Base-by-base conservation (phyloP, 305 asterid species). In the Fraxinus sp. region DNA sequence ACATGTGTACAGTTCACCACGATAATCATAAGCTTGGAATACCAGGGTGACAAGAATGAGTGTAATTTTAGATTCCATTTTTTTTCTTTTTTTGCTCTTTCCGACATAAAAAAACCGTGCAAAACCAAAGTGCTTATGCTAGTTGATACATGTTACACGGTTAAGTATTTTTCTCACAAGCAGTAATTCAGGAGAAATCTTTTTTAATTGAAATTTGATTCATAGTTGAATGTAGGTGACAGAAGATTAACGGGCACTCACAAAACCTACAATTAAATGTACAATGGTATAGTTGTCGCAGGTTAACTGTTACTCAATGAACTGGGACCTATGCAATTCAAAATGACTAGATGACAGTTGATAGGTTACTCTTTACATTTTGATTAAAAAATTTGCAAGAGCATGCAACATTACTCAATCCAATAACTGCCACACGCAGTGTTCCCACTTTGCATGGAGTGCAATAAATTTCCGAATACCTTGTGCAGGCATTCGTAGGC, bases 401-500 rank as follows among this genome's bases (percentile, higher is more conserved):
- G 73, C n/a, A 24, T 64, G 73, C 24, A 26, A 64, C 73, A 1
- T 64, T 24, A 64, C n/a, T 64, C 35, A 24, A 64, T 22, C 35
- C 73, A 64, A 64, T 24, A 64, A 64, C 73, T 64, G 16, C 35
- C 35, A 26, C 30, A n/a, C n/a, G 16, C 24, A 10, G 35, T 24
- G 73, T 64, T 64, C 32, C n/a, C 13, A 64, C 35, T 64, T 7
- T 22, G 73, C 73, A 22, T 64, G 73, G n/a, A 64, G 33, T 57
- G 16, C 1, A 7, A 64, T 22, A 46, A 80, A 74, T 55, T 80
- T 79, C 83, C 16, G n/a, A 64, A 84, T 80, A 97, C 99, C 98
- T 94, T 41, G 97, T 86, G 90, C 99, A 97, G 81, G 98, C 98
- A 88, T 57, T 91, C 72, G 98, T 97, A 79, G 99, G 95, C 81